Evolutionary conservation across 2,329 filamentous ascomycete species (phyloP).

Genomic region (Fonsecaea multimorphosa): DNA sequence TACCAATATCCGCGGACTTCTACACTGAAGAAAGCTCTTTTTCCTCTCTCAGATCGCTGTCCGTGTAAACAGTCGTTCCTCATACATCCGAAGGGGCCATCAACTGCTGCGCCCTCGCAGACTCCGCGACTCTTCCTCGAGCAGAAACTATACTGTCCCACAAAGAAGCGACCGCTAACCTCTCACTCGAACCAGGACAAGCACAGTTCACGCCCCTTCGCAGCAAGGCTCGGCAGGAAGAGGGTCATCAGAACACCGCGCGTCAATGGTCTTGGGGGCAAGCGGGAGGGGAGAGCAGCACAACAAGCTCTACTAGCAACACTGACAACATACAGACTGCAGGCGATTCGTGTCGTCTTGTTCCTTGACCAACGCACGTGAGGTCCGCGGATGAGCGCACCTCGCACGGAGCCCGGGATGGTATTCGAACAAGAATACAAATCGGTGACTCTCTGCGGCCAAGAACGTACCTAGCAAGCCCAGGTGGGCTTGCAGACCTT

Average conservation of each 20-base stretch:
- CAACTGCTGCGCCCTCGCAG: neutral
- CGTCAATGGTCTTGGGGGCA: neutral
- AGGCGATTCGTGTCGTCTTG: neutral
- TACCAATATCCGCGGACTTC: neutral
- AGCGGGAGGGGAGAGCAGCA: neutral
- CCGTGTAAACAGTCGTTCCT: neutral
- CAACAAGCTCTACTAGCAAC: neutral
- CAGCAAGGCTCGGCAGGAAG: neutral
- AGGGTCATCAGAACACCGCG: neutral
- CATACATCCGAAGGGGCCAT: neutral
- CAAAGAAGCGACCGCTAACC: neutral
- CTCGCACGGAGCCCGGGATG: neutral
- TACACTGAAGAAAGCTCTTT: neutral
- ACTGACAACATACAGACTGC: neutral
- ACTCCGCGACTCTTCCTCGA: neutral
- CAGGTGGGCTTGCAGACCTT: neutral
- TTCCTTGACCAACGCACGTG: neutral
- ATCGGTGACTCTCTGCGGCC: neutral
- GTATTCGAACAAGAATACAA: neutral
- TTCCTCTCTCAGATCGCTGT: neutral
- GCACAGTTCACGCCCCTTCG: neutral
- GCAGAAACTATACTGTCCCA: neutral
- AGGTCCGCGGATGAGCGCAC: neutral
- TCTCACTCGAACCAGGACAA: neutral
- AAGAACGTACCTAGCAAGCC: too few relatives aligned